These are phyloP conservation scores for Tylopilus plumbeoviolaceoides DNA, from an alignment of 768 basidiomycete genomes.

Conservation along the genomic window DNA sequence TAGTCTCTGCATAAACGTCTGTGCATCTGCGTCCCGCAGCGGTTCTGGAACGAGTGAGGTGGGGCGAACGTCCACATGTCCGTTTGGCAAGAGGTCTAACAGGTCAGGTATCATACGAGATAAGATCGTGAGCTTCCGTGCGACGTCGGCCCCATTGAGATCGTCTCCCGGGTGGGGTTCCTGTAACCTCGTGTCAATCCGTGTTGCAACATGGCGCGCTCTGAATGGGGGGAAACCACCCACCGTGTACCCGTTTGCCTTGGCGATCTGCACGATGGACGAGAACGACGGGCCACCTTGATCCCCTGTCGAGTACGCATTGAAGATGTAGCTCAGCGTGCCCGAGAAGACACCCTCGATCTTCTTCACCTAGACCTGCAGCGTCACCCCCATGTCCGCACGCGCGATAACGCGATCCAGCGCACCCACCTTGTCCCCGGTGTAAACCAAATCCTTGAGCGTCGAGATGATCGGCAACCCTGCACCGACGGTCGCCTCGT, in stretches of 20 bases:
- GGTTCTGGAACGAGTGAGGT: slow-evolving; percentile 80
- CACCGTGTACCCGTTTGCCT: slow-evolving; percentile 94
- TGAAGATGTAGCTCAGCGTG: slow-evolving; percentile 99
- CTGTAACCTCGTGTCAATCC: slow-evolving; percentile 41
- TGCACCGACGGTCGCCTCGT: slow-evolving; percentile 94
- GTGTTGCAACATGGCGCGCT: neutral
- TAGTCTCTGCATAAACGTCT: slow-evolving; percentile 77
- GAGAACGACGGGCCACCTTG: slow-evolving; percentile 77
- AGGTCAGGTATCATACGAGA: slow-evolving; percentile 65
- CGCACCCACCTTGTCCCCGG: slow-evolving; percentile 77
- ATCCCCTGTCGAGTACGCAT: slow-evolving; percentile 78
- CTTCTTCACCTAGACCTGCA: slow-evolving; percentile 58
- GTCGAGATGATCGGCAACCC: slow-evolving; percentile 91
- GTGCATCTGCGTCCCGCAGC: slow-evolving; percentile 68
- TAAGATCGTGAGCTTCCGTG: slow-evolving; percentile 94
- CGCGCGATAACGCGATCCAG: neutral
- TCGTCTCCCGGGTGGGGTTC: slow-evolving; percentile 98
- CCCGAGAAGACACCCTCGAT: slow-evolving; percentile 98
- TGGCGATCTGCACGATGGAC: slow-evolving; percentile 81
- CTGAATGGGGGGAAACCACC: slow-evolving; percentile 5
- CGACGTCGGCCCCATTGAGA: slow-evolving; percentile 94
- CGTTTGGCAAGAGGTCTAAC: slow-evolving; percentile 58
- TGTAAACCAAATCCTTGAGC: slow-evolving; percentile 85
- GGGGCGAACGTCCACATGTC: slow-evolving; percentile 78
- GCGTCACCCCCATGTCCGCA: neutral